These are phyloP conservation scores for Sapria himalayana DNA, from an alignment of 345 rosid species.

Conservation along the genomic window DNA sequence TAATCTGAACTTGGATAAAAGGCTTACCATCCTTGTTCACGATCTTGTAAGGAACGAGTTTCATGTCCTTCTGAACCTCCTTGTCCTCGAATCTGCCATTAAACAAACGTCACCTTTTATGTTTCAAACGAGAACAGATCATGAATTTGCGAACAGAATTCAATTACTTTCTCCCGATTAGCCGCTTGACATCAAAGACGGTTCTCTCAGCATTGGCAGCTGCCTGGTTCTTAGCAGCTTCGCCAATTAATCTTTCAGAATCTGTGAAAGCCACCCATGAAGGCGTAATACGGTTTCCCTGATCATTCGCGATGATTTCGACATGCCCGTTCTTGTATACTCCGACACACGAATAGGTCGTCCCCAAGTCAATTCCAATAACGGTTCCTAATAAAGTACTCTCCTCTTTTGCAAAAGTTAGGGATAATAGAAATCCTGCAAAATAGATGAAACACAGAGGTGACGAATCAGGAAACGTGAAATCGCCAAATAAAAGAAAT, in stretches of 20 bases:
- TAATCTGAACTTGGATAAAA: conserved; percentile 66
- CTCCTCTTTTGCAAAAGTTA: conserved; percentile 47
- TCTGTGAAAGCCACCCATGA: conserved; percentile 97
- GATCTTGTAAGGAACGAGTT: conserved; percentile 78
- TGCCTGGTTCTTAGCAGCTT: conserved; percentile 96
- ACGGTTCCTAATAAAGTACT: conserved; percentile 74
- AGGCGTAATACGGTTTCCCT: conserved; percentile 94
- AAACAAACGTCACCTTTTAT: neutral
- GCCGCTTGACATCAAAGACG: conserved; percentile 78
- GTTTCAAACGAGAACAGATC: neutral
- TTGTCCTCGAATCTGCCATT: conserved; percentile 58
- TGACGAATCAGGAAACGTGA: too few relatives aligned
- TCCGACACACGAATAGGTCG: conserved; percentile 94
- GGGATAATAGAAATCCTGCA: conserved; percentile 37
- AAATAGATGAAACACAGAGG: neutral
- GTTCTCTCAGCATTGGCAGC: conserved; percentile 80
- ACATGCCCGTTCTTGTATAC: conserved; percentile 95
- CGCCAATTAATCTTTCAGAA: conserved; percentile 78
- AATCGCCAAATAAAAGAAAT: too few relatives aligned
- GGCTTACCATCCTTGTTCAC: conserved; percentile 90
- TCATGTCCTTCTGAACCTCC: conserved; percentile 87
- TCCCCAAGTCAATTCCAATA: conserved; percentile 89
- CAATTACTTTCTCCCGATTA: conserved; percentile 77
- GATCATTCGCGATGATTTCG: conserved; percentile 94
- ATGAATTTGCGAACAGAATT: neutral